These are phyloP conservation scores for Crithidia acanthocephali DNA, from an alignment of 208 protist genomes.

Conservation along the genomic window DNA sequence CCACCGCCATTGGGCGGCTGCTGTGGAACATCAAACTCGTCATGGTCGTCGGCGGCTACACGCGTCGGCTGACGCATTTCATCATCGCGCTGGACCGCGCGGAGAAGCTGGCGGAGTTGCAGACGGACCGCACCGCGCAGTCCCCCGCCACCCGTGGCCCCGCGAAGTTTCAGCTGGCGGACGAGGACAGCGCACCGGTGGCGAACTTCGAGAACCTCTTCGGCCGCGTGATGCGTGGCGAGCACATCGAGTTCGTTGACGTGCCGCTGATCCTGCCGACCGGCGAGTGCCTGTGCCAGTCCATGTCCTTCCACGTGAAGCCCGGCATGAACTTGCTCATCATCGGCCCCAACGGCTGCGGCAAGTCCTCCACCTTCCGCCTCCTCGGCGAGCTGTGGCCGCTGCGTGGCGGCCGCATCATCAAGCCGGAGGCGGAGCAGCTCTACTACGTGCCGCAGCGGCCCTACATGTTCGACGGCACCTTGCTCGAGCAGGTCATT, in stretches of 20 bases:
- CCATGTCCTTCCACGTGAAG: constrained; percentile 78
- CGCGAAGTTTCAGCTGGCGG: constrained; percentile 6
- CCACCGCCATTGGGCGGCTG: constrained; percentile 44
- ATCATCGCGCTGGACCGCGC: constrained; percentile 44
- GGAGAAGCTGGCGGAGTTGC: constrained; percentile 30
- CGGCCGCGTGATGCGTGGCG: constrained; percentile 41
- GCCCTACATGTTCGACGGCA: constrained; percentile 84
- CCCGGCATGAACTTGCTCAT: constrained; percentile 90
- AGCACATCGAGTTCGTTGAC: constrained; percentile 85
- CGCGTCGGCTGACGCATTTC: constrained; percentile 54
- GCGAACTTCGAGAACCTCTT: constrained; percentile 23
- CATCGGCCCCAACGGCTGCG: constrained; percentile 91
- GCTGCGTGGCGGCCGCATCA: constrained; percentile 59
- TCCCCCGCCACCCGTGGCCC: constrained; percentile 19
- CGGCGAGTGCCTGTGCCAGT: constrained; percentile 57
- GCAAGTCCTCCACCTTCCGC: constrained; percentile 91
- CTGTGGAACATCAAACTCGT: constrained; percentile 54
- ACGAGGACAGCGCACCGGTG: constrained; percentile 5
- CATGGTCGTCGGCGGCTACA: constrained; percentile 59
- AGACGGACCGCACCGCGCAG: constrained; percentile 28
- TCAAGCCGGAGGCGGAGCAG: constrained; percentile 71
- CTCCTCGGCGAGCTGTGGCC: constrained; percentile 87
- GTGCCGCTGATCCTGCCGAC: constrained; percentile 73
- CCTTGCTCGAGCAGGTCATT: constrained; percentile 89
- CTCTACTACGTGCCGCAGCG: constrained; percentile 91